Evolutionary conservation across 176 grass and related monocot species (phyloP), one percentile per base, ranked within the genome.

Genomic region (Carex pumila): DNA sequence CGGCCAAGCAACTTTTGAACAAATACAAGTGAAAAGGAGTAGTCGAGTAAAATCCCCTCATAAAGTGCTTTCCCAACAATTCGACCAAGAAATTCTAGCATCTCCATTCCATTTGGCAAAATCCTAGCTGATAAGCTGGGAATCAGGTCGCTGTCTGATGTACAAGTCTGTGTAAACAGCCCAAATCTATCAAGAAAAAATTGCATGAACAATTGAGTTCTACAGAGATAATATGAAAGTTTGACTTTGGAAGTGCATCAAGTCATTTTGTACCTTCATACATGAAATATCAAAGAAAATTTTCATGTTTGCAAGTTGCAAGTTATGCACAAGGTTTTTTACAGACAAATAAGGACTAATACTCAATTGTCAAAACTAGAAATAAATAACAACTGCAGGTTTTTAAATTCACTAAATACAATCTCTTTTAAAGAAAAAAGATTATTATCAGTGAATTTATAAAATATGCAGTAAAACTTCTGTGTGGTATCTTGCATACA

Each of bases 1-100:
- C 89, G 92, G 1, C 95, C 95, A 64, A 98, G 82, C 81, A 98
- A 84, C 77, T 98, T 98, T 77, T 95, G 95, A 77, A 98, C 92
- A 90, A 98, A 98, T 54, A 95, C 92, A n/a, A 88, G 82, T 88
- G 95, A 98, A 91, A 98, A 98, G 56, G 87, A 93, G 85, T 94
- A 94, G 64, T 98, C 95, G 79, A 98, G 89, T 39, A 98, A 92
- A 85, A 98, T 98, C 56, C 95, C 95, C 84, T 98, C 95, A 77
- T 95, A 98, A 63, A 98, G 89, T 82, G 92, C 95, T 90, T 98
- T 98, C 21, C 92, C 92, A n/a, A 95, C 91, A 89, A 95, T 88
- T 90, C 89, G 91, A 32, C 92, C 92, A 86, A 95, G 91, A 91
- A 95, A 95, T 84, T 95, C 95, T 79, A 98, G 90, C 95, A 94